Evolutionary conservation across 441 rosid species (phyloP), one percentile per base, ranked within the genome.

Genomic region (Biscutella laevigata): DNA sequence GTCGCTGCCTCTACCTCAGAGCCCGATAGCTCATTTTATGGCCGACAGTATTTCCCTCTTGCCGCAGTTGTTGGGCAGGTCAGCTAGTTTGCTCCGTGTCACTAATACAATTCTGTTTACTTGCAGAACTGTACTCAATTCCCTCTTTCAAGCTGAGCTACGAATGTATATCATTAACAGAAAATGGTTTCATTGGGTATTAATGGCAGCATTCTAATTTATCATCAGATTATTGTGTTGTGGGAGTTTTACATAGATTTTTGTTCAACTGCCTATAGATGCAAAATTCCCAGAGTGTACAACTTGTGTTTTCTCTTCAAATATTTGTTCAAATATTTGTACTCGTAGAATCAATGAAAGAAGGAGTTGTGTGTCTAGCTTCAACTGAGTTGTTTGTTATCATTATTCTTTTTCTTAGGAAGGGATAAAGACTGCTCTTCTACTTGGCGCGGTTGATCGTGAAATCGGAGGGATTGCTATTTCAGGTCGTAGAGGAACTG

Each of bases 11-110:
- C 74, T 10, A 26, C 59, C n/a, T 56, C 71, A 15, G 61, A 65
- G 46, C 62, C 16, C 4, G 77, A 70, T 4, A 49, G 61, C 15
- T 33, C 82, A 56, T 67, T 78, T 33, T 86, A 77, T 37, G 96
- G 97, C n/a, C 55, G 96, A 21, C 87, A 66, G 74, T 84, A 38
- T 77, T 89, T 94, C 63, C 96, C 97, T 50, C 43, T 94, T 20
- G 99, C 97, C 42, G 99, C 97, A 28, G 95, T 92, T 4, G 92
- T 92, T 57, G 95, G 97, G 38, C 99, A 88, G 83, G 96, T 91
- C 54, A 49, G 59, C 8, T 7, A 44, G 44, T 4, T 61, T 39
- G 26, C 28, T 49, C 37, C 4, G 35, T 3, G 20, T 11, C 11
- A 15, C 25, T 14, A 22, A 25, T 7, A 0, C 40, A 37, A 5